Percentiles rank a stretch among this genome's conserved stretches.
phyloP scores from a whole-genome alignment of 1,139 yeast species.

The Pneumocystis jirovecii region DNA sequence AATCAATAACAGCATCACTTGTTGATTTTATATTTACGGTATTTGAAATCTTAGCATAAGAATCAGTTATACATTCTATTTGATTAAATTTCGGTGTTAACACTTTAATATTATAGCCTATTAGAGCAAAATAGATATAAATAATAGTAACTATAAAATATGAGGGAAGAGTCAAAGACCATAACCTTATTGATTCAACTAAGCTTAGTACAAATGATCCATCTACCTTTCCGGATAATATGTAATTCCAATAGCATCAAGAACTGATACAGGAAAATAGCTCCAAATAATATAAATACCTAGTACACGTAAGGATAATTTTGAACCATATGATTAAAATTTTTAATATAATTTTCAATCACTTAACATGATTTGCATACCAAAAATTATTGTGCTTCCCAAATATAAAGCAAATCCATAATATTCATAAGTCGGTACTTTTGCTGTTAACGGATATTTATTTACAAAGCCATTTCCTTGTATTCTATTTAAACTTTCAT shows the following conservation, averaged over 20 bases:
- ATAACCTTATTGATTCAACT: slow-evolving; percentile 31
- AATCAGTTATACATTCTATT: slow-evolving; percentile 52
- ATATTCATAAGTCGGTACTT: slow-evolving; percentile 13
- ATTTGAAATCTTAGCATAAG: slow-evolving; percentile 31
- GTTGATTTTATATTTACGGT: slow-evolving; percentile 35
- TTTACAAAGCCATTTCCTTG: not conserved
- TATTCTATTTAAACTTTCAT: not conserved
- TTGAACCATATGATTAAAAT: not conserved
- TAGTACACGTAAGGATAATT: not conserved
- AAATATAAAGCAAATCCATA: slow-evolving; percentile 13
- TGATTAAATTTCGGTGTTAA: slow-evolving; percentile 47
- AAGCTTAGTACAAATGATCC: not conserved
- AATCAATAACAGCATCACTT: slow-evolving; percentile 73
- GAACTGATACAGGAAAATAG: slow-evolving; percentile 40
- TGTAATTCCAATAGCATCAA: slow-evolving; percentile 41
- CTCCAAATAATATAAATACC: slow-evolving; percentile 53
- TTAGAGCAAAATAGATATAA: slow-evolving; percentile 54
- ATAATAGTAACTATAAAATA: slow-evolving; percentile 55
- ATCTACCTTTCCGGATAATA: slow-evolving; percentile 54
- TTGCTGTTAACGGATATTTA: not conserved
- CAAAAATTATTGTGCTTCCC: slow-evolving; percentile 8
- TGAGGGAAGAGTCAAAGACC: slow-evolving; percentile 68
- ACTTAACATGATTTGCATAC: not conserved
- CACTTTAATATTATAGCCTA: slow-evolving; percentile 58
- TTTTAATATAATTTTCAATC: not conserved